phyloP scores from a whole-genome alignment of 495 filamentous ascomycete species.

The Penicillium crystallinum region DNA sequence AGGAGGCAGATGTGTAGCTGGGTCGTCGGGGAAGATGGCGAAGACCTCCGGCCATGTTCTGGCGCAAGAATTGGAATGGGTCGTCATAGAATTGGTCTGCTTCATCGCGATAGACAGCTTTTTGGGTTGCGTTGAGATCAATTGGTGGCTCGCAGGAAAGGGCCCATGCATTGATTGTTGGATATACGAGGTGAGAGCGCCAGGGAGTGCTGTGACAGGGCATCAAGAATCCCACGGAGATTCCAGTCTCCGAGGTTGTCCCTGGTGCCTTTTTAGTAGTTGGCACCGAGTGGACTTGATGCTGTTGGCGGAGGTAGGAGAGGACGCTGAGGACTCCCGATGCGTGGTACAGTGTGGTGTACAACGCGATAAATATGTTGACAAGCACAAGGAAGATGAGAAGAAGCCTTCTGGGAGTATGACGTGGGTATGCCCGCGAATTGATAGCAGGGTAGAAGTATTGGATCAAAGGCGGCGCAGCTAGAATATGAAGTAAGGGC shows the following conservation, averaged over 20 bases:
- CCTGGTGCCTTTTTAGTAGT: slow-evolving; percentile 1
- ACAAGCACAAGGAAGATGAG: slow-evolving; percentile 55
- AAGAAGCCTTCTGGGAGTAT: slow-evolving; percentile 45
- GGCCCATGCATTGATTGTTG: slow-evolving; percentile 74
- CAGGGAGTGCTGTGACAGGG: slow-evolving; percentile 98
- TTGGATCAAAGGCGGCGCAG: slow-evolving; percentile 57
- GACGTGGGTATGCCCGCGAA: slow-evolving; percentile 19
- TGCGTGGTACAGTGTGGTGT: slow-evolving; percentile 73
- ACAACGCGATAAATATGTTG: slow-evolving; percentile 68
- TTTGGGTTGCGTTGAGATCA: slow-evolving; percentile 50
- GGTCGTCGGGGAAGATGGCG: slow-evolving; percentile 38
- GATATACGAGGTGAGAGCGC: slow-evolving; percentile 77
- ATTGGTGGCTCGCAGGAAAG: slow-evolving; percentile 89
- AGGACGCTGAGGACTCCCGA: slow-evolving; percentile 69
- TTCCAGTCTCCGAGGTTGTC: slow-evolving; percentile 16
- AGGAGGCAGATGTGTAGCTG: slow-evolving; percentile 18
- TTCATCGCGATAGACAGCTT: slow-evolving; percentile 72
- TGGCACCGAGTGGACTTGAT: slow-evolving; percentile 44
- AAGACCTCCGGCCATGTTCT: slow-evolving; percentile 42
- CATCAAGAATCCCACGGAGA: slow-evolving; percentile 86
- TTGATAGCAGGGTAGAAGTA: slow-evolving; percentile 55
- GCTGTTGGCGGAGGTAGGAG: slow-evolving; percentile 66
- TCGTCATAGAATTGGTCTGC: slow-evolving; percentile 83
- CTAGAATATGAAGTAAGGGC: slow-evolving; percentile 75
- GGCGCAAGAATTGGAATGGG: slow-evolving; percentile 54